Conservation (phyloP, 176 grass and related monocot genomes). For the Olyra latifolia region DNA sequence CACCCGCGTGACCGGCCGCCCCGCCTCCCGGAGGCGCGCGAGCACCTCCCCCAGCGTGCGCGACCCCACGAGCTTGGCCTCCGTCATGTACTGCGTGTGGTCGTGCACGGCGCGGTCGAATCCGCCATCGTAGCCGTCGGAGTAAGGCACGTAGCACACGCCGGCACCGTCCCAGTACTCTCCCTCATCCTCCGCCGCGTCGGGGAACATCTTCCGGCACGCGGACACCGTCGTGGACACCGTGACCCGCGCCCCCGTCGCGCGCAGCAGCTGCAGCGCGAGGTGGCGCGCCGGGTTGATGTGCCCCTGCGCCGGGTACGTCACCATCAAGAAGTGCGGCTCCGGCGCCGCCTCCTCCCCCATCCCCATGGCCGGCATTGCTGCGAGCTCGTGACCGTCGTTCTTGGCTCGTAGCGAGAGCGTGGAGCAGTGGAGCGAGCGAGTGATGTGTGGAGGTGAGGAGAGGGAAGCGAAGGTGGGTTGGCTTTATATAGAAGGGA, state of each 20-base stretch:
- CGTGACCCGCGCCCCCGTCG: conserved; percentile 43
- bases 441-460: neutral
- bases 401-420: neutral
- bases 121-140: conserved; percentile 58
- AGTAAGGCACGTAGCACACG: conserved; percentile 47
- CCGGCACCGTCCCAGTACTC: conserved; percentile 29
- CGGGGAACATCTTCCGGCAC: conserved; percentile 54
- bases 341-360: neutral
- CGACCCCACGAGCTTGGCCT: conserved; percentile 5
- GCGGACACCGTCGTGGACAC: conserved; percentile 54
- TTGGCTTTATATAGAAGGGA: neutral
- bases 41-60: conserved; percentile 37
- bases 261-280: conserved; percentile 34
- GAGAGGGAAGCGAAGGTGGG: neutral
- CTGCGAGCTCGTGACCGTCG: neutral
- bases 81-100: conserved; percentile 12
- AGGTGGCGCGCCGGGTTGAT: conserved; percentile 72
- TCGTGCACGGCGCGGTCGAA: conserved; percentile 18
- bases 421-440: neutral
- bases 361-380: conserved; percentile 44
- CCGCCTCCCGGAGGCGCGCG: conserved; percentile 17
- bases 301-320: conserved; percentile 60
- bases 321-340: conserved; percentile 59
- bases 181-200: neutral
- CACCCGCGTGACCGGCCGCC: conserved; percentile 41